Percentiles rank a stretch among this genome's conserved stretches.
Evolutionary conservation across 2,329 filamentous ascomycete genomes (phyloP).

Genomic region (Ilyonectria robusta): DNA sequence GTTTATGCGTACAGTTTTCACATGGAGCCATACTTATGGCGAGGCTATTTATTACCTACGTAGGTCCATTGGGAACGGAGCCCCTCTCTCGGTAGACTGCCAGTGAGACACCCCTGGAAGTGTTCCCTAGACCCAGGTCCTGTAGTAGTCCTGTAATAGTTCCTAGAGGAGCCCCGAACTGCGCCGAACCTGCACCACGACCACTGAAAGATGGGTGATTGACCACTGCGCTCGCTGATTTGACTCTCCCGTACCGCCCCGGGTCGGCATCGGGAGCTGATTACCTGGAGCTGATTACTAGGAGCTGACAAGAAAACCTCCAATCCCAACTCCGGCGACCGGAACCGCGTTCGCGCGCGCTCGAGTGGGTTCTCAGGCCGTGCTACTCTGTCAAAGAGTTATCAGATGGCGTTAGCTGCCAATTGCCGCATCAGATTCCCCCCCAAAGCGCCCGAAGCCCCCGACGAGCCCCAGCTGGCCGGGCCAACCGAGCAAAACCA

Average conservation of each 20-base stretch:
- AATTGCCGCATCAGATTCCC: constrained; percentile 40
- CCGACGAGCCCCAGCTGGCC: constrained; percentile 2
- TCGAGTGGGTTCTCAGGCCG: constrained; percentile 36
- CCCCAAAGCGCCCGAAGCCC: constrained; percentile 6
- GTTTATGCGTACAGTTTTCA: not conserved
- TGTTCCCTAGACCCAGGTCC: not conserved
- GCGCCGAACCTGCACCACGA: constrained; percentile 1
- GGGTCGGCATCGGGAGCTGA: constrained; percentile 14
- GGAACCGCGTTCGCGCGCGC: constrained; percentile 37
- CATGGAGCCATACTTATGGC: not conserved
- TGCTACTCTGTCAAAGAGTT: constrained; percentile 7
- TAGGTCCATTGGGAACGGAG: not conserved
- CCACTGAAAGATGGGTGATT: constrained; percentile 30
- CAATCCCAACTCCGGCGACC: constrained; percentile 41
- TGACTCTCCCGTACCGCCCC: constrained; percentile 18
- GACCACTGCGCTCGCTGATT: constrained; percentile 28
- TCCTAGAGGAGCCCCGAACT: constrained; percentile 1
- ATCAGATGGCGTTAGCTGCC: constrained; percentile 33
- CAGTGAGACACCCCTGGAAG: not conserved
- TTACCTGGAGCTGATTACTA: not conserved
- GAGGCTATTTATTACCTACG: not conserved
- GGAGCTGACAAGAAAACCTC: constrained; percentile 10
- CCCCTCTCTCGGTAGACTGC: not conserved
- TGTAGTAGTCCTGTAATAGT: not conserved
- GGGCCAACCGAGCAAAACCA: constrained; percentile 40